A percentile compares a stretch with the other conserved stretches of the same genome.
These are phyloP conservation scores for Phytopythium delawarense DNA, from an alignment of 352 stramenopile genomes.

Conservation along the genomic window DNA sequence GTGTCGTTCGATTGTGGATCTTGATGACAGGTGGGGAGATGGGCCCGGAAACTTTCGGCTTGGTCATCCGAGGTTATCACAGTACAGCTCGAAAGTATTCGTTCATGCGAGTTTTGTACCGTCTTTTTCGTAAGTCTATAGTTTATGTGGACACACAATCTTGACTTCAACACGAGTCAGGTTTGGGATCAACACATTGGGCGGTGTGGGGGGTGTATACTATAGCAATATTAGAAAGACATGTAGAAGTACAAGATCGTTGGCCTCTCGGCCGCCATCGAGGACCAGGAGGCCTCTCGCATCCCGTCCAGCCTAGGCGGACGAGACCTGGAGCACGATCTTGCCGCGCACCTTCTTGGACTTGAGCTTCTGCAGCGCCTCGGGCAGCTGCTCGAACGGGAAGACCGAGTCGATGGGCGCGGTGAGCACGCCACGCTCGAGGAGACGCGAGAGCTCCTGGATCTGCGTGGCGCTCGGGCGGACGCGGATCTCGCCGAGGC, in stretches of 20 bases:
- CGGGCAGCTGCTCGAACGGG: constrained; percentile 33
- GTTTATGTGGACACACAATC: not conserved
- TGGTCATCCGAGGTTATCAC: not conserved
- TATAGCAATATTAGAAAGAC: not conserved
- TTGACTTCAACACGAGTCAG: not conserved
- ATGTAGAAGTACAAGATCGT: not conserved
- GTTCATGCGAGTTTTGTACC: not conserved
- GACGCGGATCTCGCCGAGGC: constrained; percentile 23
- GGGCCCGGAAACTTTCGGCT: not conserved
- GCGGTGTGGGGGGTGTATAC: not conserved
- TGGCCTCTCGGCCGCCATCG: not conserved
- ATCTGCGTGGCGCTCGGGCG: constrained; percentile 26
- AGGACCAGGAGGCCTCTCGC: not conserved
- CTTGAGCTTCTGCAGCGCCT: constrained; percentile 35
- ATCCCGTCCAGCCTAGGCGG: not conserved
- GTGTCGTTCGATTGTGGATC: not conserved
- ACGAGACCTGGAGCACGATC: constrained; percentile 35
- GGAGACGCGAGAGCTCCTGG: constrained; percentile 26
- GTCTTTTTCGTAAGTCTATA: not conserved
- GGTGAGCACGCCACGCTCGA: constrained; percentile 27
- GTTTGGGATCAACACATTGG: not conserved
- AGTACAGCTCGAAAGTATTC: not conserved
- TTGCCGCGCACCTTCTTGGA: constrained; percentile 39
- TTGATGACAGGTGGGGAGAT: not conserved
- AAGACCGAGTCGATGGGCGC: constrained; percentile 32